Evolutionary conservation across 257 asterid species (phyloP), one percentile per base, ranked within the genome.

Genomic region (Solanum clarkiae): DNA sequence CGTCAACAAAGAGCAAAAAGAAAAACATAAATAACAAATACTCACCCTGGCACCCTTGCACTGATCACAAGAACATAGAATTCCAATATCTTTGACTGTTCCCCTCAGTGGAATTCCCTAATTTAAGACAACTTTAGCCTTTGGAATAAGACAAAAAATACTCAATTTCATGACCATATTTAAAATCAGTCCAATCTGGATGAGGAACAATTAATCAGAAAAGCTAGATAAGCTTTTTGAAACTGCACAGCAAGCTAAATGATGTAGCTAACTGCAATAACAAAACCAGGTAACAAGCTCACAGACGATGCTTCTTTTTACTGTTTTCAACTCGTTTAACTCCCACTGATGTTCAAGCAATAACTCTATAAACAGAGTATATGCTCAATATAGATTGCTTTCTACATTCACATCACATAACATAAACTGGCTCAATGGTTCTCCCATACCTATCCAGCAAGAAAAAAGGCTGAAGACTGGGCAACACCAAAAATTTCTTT

Each of bases 11-110:
- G 62, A 49, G 82, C 13, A 75, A 75, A 88, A 42, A 13, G 65
- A 85, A 86, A 84, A 59, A 82, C 24, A 57, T 12, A 83, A 84
- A 20, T 40, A 51, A 82, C 42, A 81, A 81, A 85, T 85, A 90
- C 93, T 88, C 89, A 97, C 99, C 92, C 86, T 90, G 66, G 84
- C 66, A 88, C 98, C 97, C 84, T 89, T 89, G 95, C 99, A 97
- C 88, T 89, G 70, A 88, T 87, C 89, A 91, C 99, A 97, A 66
- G 98, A 92, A 87, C 99, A 97, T 87, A 93, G 86, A 88, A 97
- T 97, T 56, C 99, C 99, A 66, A 87, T 89, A 82, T 92, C 98
- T 90, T 93, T 95, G 82, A 97, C 91, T 47, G 95, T 97, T 86
- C 98, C 99, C 44, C 97, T 94, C 45, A 96, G 89, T 18, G 92